Evolutionary conservation across 129 eudicot genomes (phyloP).

Genomic region (Tanacetum coccineum): DNA sequence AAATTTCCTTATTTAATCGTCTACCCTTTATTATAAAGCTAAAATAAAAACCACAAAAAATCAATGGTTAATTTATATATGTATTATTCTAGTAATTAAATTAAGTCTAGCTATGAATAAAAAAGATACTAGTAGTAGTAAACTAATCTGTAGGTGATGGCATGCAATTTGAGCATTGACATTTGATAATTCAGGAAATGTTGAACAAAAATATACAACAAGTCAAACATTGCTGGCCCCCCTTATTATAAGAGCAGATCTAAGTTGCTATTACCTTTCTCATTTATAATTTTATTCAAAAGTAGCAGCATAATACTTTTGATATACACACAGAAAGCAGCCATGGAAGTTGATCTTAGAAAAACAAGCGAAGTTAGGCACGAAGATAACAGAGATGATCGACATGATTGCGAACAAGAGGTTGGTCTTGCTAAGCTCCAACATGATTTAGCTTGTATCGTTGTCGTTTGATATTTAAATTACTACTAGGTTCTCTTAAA

Average conservation of each 20-base stretch:
- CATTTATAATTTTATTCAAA: slow-evolving; percentile 33
- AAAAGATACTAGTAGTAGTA: slow-evolving; percentile 20
- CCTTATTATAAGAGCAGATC: slow-evolving; percentile 40
- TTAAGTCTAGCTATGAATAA: slow-evolving; percentile 24
- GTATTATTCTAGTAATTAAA: slow-evolving; percentile 16
- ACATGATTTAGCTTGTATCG: background rate
- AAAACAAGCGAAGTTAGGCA: slow-evolving; percentile 23
- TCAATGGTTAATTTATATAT: too few relatives aligned
- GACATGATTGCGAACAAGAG: slow-evolving; percentile 25
- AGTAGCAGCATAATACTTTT: slow-evolving; percentile 6
- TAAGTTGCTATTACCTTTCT: slow-evolving; percentile 31
- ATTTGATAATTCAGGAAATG: slow-evolving; percentile 43
- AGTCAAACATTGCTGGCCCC: slow-evolving; percentile 76
- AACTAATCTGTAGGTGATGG: slow-evolving; percentile 21
- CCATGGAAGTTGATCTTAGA: slow-evolving; percentile 33
- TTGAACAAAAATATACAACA: slow-evolving; percentile 40
- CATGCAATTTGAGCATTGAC: slow-evolving; percentile 71
- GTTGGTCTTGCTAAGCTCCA: slow-evolving; percentile 18
- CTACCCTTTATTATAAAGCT: too few relatives aligned
- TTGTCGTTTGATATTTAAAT: background rate
- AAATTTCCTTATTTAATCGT: too few relatives aligned
- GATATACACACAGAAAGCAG: background rate
- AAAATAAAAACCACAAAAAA: too few relatives aligned
- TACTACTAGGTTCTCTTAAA: background rate
- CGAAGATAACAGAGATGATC: slow-evolving; percentile 31